Conservation (phyloP, 1,284 basidiomycete genomes). For the Ceratobasidium sp. region DNA sequence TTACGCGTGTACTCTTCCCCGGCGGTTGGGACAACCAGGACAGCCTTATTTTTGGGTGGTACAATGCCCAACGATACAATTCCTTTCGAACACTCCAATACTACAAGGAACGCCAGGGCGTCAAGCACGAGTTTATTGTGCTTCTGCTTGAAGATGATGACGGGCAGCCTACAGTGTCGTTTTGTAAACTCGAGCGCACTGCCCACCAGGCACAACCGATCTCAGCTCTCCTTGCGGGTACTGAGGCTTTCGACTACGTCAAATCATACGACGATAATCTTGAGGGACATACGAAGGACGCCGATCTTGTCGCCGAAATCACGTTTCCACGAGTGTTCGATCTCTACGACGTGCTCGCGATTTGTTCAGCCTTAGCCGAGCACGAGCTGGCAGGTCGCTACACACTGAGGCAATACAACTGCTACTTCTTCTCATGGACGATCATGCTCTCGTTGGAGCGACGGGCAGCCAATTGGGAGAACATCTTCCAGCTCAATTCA, state of each 20-base stretch:
- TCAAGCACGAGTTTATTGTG: background rate
- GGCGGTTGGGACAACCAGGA: no score
- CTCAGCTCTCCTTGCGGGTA: background rate
- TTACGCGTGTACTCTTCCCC: no score
- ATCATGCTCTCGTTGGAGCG: background rate
- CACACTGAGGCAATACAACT: conserved; percentile 17
- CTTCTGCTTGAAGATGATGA: background rate
- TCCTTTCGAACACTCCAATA: conserved; percentile 6
- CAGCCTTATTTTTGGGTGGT: no score
- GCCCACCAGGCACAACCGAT: background rate
- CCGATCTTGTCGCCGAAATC: no score
- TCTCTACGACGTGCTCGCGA: background rate
- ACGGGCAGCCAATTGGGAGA: conserved; percentile 7
- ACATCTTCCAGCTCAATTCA: no score
- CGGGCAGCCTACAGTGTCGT: background rate
- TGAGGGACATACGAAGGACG: no score
- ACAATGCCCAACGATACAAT: no score
- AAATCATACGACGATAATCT: background rate
- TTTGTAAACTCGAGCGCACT: background rate
- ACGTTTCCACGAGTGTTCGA: background rate
- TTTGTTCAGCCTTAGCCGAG: background rate
- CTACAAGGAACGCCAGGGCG: background rate
- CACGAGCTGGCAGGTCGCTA: background rate
- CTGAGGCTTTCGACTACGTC: conserved; percentile 3
- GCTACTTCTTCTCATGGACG: conserved; percentile 25